phyloP scores from a whole-genome alignment of 169 alveolate genomes.

The Plasmodium adleri region DNA sequence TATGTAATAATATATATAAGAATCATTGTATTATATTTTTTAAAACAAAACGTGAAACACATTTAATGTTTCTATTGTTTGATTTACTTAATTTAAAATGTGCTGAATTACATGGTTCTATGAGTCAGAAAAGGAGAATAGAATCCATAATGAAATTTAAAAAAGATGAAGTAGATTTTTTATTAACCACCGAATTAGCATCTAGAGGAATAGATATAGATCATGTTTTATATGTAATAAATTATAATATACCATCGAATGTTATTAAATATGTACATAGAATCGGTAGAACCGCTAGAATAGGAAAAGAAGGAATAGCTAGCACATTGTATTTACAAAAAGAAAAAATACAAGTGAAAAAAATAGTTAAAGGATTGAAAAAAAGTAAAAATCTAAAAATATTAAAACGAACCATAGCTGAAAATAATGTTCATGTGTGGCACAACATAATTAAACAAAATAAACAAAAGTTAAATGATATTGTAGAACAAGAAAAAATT shows the following conservation, averaged over 20 bases:
- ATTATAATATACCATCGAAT: conserved; percentile 94
- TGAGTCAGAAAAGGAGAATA: conserved; percentile 94
- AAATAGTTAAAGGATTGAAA: conserved; percentile 83
- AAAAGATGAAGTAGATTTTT: conserved; percentile 88
- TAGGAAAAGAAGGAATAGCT: conserved; percentile 93
- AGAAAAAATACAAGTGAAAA: conserved; percentile 87
- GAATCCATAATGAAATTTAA: conserved; percentile 93
- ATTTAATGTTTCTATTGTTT: conserved; percentile 90
- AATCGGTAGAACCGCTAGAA: conserved; percentile 97
- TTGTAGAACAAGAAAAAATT: conserved; percentile 82
- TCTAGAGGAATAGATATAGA: conserved; percentile 97
- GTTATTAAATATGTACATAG: conserved; percentile 94
- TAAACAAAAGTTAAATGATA: conserved; percentile 80
- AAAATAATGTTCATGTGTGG: conserved; percentile 76
- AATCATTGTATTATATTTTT: conserved; percentile 86
- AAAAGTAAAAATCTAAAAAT: conserved; percentile 52
- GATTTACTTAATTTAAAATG: conserved; percentile 89
- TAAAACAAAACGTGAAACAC: conserved; percentile 94
- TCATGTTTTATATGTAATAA: conserved; percentile 92
- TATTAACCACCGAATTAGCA: conserved; percentile 96
- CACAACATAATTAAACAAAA: conserved; percentile 77
- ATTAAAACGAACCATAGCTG: conserved; percentile 58
- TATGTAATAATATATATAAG: conserved; percentile 78
- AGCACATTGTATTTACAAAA: conserved; percentile 93
- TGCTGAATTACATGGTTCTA: conserved; percentile 96